Percentiles rank a stretch among this genome's conserved stretches.
phyloP scores from a whole-genome alignment of 2,329 filamentous ascomycete genomes.

The Davidsoniella neocaledoniae region DNA sequence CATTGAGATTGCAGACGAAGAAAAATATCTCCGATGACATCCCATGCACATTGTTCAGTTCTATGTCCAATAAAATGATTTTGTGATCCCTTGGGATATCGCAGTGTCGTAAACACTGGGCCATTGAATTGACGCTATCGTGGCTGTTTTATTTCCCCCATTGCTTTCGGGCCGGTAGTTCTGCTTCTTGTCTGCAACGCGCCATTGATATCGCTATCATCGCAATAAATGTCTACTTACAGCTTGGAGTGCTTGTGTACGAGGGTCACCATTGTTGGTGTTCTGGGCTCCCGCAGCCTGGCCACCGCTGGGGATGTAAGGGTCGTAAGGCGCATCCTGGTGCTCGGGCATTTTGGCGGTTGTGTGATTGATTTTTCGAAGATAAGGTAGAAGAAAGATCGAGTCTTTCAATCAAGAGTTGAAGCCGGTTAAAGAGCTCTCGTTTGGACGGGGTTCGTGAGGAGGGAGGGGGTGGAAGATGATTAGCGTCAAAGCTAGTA shows the following conservation, averaged over 20 bases:
- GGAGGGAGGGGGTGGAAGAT: not conserved
- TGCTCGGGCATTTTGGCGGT: conserved; percentile 29
- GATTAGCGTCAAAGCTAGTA: no score
- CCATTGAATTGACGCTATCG: no score
- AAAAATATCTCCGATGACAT: no score
- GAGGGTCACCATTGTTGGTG: conserved; percentile 29
- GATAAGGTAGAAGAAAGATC: not conserved
- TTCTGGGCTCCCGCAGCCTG: conserved; percentile 23
- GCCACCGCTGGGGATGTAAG: conserved; percentile 57
- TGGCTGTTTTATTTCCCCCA: not conserved
- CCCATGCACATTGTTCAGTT: no score
- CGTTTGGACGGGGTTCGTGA: not conserved
- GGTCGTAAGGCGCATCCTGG: conserved; percentile 58
- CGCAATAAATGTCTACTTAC: conserved; percentile 35
- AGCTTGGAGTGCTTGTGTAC: conserved; percentile 58
- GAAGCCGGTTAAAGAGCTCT: no score
- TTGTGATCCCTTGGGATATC: no score
- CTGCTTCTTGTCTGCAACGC: not conserved
- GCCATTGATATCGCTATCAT: not conserved
- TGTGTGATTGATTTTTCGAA: not conserved
- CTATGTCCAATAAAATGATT: no score
- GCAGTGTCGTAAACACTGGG: no score
- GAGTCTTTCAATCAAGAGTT: no score
- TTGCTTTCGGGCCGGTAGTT: not conserved
- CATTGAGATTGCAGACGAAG: no score